Evolutionary conservation across 169 alveolate genomes (phyloP).

Genomic region (Plasmodium gonderi): DNA sequence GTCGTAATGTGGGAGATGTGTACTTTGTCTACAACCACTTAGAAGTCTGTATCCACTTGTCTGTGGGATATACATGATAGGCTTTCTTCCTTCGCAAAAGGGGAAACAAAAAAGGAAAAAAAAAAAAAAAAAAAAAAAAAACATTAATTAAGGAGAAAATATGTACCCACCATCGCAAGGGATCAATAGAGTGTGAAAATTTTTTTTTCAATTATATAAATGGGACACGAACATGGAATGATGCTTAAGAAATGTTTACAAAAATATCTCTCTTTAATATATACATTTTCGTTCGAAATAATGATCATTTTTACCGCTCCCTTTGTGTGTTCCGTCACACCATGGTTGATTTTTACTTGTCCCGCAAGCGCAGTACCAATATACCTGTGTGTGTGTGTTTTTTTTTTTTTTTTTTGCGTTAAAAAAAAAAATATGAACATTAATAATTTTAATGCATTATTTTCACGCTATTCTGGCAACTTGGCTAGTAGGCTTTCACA

Average conservation of each 20-base stretch:
- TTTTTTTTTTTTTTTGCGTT: too few relatives aligned
- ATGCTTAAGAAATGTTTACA: background rate
- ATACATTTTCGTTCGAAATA: background rate
- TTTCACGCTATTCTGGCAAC: background rate
- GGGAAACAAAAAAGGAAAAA: background rate
- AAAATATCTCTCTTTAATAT: background rate
- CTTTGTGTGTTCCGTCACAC: constrained; percentile 86
- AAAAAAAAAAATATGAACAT: constrained; percentile 14
- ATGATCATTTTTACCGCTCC: constrained; percentile 75
- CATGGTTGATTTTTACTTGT: constrained; percentile 83
- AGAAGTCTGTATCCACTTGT: constrained; percentile 82
- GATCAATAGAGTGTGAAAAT: background rate
- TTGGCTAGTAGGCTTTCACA: background rate
- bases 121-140: background rate
- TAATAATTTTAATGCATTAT: background rate
- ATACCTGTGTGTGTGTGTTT: constrained; percentile 77
- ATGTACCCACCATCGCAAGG: background rate
- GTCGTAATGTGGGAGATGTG: constrained; percentile 83
- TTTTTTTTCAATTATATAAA: background rate
- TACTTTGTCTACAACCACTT: constrained; percentile 86
- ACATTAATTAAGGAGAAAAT: too few relatives aligned
- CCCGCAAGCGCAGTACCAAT: constrained; percentile 88
- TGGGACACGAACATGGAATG: background rate
- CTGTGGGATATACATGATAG: constrained; percentile 86
- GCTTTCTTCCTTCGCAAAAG: constrained; percentile 81